Percentiles rank a stretch among this genome's conserved stretches.
Evolutionary conservation across 1,139 yeast species (phyloP).

Genomic region (Blastobotrys apis): DNA sequence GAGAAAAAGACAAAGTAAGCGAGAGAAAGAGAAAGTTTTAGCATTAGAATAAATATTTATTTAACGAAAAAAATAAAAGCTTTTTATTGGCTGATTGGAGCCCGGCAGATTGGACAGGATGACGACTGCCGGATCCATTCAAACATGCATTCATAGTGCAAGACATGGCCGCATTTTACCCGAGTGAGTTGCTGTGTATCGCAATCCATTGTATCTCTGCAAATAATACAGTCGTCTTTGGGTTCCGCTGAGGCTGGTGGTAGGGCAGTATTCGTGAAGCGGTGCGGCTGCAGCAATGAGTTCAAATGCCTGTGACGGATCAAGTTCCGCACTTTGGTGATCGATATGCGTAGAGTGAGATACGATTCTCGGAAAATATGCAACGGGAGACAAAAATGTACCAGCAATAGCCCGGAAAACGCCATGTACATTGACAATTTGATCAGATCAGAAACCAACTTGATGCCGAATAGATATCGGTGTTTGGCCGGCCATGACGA

Average conservation of each 20-base stretch:
- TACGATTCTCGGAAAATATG: conserved; percentile 30
- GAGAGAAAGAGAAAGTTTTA: conserved; percentile 2
- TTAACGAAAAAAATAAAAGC: neutral
- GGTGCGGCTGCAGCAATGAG: conserved; percentile 39
- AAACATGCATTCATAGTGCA: conserved; percentile 76
- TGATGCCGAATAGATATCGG: conserved; percentile 16
- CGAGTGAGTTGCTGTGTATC: conserved; percentile 8
- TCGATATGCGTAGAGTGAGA: conserved; percentile 26
- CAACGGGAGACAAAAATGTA: conserved; percentile 28
- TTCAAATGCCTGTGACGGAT: conserved; percentile 25
- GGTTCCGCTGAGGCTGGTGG: too few species aligned
- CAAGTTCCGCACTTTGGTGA: conserved; percentile 26
- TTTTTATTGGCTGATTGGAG: conserved; percentile 11
- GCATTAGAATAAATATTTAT: neutral
- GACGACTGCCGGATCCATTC: conserved; percentile 82
- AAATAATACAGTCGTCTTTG: conserved; percentile 58
- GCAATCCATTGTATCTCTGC: conserved; percentile 40
- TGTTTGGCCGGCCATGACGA: conserved; percentile 17
- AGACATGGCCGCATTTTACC: conserved; percentile 61
- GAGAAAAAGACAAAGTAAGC: conserved; percentile 4
- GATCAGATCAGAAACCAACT: conserved; percentile 20
- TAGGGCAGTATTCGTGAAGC: conserved; percentile 33
- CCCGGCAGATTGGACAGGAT: conserved; percentile 29
- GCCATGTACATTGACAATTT: conserved; percentile 23
- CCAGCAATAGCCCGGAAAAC: conserved; percentile 27